Percentiles rank a stretch among this genome's conserved stretches.
Evolutionary conservation across 352 stramenopile species (phyloP).

Genomic region (Peronosclerospora sorghi): DNA sequence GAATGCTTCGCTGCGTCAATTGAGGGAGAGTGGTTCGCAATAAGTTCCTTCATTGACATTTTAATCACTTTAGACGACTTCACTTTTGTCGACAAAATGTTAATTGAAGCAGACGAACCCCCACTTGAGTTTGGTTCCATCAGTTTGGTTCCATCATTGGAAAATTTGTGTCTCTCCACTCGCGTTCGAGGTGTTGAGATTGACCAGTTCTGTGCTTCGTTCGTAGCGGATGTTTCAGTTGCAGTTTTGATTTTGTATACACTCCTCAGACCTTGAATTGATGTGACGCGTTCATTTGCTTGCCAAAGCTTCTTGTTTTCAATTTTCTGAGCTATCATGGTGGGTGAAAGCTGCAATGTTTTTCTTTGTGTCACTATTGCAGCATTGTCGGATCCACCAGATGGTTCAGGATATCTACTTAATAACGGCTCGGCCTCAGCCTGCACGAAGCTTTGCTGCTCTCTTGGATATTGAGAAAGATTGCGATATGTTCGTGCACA

Average conservation of each 20-base stretch:
- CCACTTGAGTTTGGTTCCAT: slow-evolving; percentile 3
- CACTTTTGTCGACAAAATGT: slow-evolving; percentile 7
- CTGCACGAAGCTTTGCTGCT: neutral
- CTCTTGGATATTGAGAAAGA: slow-evolving; percentile 7
- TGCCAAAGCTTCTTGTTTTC: slow-evolving; percentile 17
- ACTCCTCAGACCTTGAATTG: slow-evolving; percentile 14
- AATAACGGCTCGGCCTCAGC: neutral
- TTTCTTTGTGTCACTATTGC: slow-evolving; percentile 1
- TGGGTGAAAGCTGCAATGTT: slow-evolving; percentile 1
- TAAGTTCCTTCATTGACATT: slow-evolving; percentile 29
- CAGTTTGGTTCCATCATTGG: slow-evolving; percentile 16
- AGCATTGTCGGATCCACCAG: neutral
- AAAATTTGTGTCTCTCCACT: neutral
- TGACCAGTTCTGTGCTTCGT: neutral
- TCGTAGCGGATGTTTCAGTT: neutral
- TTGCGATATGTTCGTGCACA: slow-evolving; percentile 27
- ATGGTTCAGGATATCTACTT: neutral
- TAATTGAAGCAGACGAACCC: neutral
- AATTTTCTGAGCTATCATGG: slow-evolving; percentile 9
- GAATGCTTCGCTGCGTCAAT: slow-evolving; percentile 1
- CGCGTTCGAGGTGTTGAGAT: slow-evolving; percentile 2
- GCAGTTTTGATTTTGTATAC: slow-evolving; percentile 8
- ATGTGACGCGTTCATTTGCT: slow-evolving; percentile 11
- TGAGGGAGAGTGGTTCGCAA: slow-evolving; percentile 19
- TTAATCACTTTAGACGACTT: slow-evolving; percentile 11